Base-by-base conservation (phyloP, 176 grass and related monocot species). In the Secale cereale region DNA sequence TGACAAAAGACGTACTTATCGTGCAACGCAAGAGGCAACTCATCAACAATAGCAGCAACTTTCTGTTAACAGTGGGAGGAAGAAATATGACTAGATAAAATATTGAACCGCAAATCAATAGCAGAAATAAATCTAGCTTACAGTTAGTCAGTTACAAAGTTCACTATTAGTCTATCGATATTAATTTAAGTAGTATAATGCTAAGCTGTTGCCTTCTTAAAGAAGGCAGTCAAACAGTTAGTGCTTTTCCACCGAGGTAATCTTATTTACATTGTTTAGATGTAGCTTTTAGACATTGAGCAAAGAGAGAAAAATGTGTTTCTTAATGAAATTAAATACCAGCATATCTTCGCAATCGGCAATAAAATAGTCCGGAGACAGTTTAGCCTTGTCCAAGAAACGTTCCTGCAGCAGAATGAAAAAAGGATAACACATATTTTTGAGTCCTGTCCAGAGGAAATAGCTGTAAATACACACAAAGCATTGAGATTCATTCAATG, bases 331-430 rank as follows among this genome's bases (percentile, higher is more conserved):
- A 74, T n/a, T 45, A 72, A 65, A 65, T 92, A 98, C 96, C 88
- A 98, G 70, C 83, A 94, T 95, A 35, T 94, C 87, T 83, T 98
- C 93, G 78, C 78, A 90, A 45, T 98, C 96, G 83, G 96, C 75
- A 74, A 98, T 98, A 77, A 98, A 98, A 90, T 95, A 98, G 84
- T 98, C 93, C 17, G 96, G 81, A 79, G 96, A 98, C 78, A 95
- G 77, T 87, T 95, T 98, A 78, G 93, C 96, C 77, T 92, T 95
- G 19, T 91, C 86, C 83, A 98, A 83, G 84, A 98, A 98, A 72
- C 81, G 86, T 86, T 95, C 96, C 96, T 95, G 83, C 84, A 94
- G 33, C 62, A 72, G 19, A 92, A 77, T 19, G 30, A 82, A 76
- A 82, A n/a, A 68, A 84, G 37, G 54, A 17, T 83, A 75, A 79